Evolutionary conservation across 306 rosid genomes (phyloP).

Genomic region (Begonia masoniana): DNA sequence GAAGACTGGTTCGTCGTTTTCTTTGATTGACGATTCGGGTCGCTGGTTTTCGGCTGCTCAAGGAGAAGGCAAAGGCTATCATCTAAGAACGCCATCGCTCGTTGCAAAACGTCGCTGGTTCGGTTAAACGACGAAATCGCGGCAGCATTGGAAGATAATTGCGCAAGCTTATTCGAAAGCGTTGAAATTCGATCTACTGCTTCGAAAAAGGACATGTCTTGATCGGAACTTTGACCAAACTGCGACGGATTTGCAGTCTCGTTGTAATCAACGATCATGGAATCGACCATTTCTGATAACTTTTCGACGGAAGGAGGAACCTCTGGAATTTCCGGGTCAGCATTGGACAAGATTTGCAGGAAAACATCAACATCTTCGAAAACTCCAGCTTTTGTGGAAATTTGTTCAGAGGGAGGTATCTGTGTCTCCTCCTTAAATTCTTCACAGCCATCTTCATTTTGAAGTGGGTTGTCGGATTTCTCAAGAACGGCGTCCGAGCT

Average conservation of each 20-base stretch:
- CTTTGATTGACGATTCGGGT: slow-evolving; percentile 10
- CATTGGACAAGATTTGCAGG: slow-evolving; percentile 4
- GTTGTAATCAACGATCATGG: slow-evolving; percentile 20
- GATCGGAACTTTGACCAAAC: slow-evolving; percentile 21
- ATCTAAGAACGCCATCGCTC: slow-evolving; percentile 44
- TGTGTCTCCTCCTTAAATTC: slow-evolving; percentile 1
- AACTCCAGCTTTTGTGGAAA: slow-evolving; percentile 2
- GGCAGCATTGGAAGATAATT: slow-evolving; percentile 4
- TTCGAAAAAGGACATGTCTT: slow-evolving; percentile 31
- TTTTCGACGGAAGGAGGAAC: slow-evolving; percentile 24
- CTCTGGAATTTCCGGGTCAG: slow-evolving; percentile 4
- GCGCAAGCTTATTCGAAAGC: slow-evolving; percentile 13
- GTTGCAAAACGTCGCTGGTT: slow-evolving; percentile 30
- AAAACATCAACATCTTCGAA: slow-evolving; percentile 43
- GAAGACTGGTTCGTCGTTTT: no score
- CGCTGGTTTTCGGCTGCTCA: slow-evolving; percentile 31
- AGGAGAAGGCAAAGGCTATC: slow-evolving; percentile 46
- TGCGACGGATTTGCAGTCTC: slow-evolving; percentile 13
- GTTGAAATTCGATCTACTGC: slow-evolving; percentile 32
- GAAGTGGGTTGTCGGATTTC: not conserved
- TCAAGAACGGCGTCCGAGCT: slow-evolving; percentile 4
- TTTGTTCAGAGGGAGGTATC: slow-evolving; percentile 1
- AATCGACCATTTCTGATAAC: slow-evolving; percentile 38
- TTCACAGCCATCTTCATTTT: not conserved
- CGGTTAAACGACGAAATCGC: slow-evolving; percentile 30